Base-by-base conservation (phyloP, 2,329 filamentous ascomycete genomes). In the Aspergillus floridensis region DNA sequence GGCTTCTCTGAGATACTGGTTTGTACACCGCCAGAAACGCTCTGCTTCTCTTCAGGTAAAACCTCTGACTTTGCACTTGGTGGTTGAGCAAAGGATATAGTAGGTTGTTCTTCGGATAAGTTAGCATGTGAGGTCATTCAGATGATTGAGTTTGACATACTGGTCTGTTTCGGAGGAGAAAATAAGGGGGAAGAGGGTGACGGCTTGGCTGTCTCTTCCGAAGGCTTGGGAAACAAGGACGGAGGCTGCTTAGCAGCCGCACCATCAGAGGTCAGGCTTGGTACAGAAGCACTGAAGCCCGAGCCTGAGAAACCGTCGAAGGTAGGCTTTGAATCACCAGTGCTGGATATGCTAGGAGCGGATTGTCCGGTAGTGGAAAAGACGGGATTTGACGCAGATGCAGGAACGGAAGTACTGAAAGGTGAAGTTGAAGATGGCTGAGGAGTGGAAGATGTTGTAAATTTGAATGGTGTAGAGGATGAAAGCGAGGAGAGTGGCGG, bases 301-400 rank as follows among this genome's bases (percentile, higher is more conserved):
- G 66, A 52, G 12, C 32, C 48, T 10, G 53, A 31, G 12, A 24
- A 14, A 8, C 47, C 50, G 3, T 57, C 44, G 19, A 54, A 35
- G 5, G 48, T 26, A 10, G 59, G 44, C 21, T 56, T 11, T 56
- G 66, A 66, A 22, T 22, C 38, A 14, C 24, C 38, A 14, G 55
- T 50, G 32, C 59, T 46, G 21, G 63, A 66, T 22, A 64, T 44
- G 52, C 61, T 63, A 35, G 57, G 49, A 12, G 60, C 48, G n/a
- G 66, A 50, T 50, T 66, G 59, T 14, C 57, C 52, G 53, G 61
- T 49, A 62, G 64, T 58, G 14, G 49, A 29, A 4, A 7, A 50
- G 46, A 56, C n/a, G n/a, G 59, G 29, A 11, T 52, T 57, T 31
- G 55, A 49, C 11, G 55, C 52, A 16, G 56, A 58, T 3, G 41